Base-by-base conservation (phyloP, 73 alveolate genomes). In the Paramecium sexaurelia region DNA sequence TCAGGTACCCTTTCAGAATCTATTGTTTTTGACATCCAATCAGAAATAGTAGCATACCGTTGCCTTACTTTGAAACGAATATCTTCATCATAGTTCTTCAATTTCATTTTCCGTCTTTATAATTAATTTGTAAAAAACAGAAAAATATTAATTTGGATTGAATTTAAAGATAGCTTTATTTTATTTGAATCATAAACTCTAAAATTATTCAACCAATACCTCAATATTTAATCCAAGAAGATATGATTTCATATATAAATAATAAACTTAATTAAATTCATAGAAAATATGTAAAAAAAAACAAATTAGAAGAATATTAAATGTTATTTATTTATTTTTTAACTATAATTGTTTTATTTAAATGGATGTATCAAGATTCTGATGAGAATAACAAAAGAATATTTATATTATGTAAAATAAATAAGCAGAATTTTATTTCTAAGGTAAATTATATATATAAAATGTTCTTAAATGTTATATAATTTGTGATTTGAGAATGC, bases 21-120 rank as follows among this genome's bases (percentile, higher is more conserved):
- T 3, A 78, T 22, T 9, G 90, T 40, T 78, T 45, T 78, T 2
- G 90, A 78, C 90, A 78, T 78, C 73, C 68, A 41, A 43, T 78
- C 90, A 39, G 90, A 78, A 7, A 78, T 40, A 2, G 90, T 39
- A 24, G 75, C 51, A 24, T 78, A 40, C 41, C 90, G 32, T 41
- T 73, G 35, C 26, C 43, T 73, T 19, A 78, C 17, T 71, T 71
- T 29, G 17, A 71, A 78, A 41, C 90, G 26, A 6, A 17, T 36
- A 78, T 78, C 90, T 7, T 78, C 90, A 78, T 78, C 90, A 41
- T 29, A 37, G 55, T 32, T 78, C 55, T 61, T 78, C 27, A 43
- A 17, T 20, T 78, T 56, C 90, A 78, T 78, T 10, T 36, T 36
- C 55, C 17, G 67, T 51, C 29, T 51, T 17, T 15, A 4, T 51